Conservation (phyloP, 2,329 filamentous ascomycete genomes). For the Geoglossum cookeanum region DNA sequence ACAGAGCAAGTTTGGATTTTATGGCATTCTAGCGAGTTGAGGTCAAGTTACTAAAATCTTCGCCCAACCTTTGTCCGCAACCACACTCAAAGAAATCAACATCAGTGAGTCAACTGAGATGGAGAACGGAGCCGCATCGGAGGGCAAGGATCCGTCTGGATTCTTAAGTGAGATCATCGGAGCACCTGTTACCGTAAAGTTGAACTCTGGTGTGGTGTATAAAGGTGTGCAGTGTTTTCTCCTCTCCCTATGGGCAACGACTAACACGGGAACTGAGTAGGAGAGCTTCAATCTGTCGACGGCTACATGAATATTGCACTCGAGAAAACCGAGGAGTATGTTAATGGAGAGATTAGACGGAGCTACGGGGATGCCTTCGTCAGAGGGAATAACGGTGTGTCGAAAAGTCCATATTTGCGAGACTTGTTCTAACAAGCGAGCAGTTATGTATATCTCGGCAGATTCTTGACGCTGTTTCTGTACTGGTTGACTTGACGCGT, state of each 20-base stretch:
- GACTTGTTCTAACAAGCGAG: background rate
- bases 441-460: slow-evolving; percentile 14
- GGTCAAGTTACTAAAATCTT: background rate
- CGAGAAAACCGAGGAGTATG: slow-evolving; percentile 83
- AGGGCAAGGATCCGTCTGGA: slow-evolving; percentile 80
- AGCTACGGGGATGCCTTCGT: slow-evolving; percentile 91
- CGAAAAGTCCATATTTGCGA: background rate
- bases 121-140: slow-evolving; percentile 52
- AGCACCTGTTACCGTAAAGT: slow-evolving; percentile 82
- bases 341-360: slow-evolving; percentile 64
- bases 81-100: background rate
- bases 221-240: slow-evolving; percentile 42
- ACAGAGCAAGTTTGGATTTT: background rate
- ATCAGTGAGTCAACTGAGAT: slow-evolving; percentile 26
- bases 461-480: slow-evolving; percentile 8
- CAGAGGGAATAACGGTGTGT: slow-evolving; percentile 75
- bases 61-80: background rate
- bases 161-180: slow-evolving; percentile 93
- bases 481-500: background rate
- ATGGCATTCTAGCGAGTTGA: background rate
- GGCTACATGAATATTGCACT: slow-evolving; percentile 99
- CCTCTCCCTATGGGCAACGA: background rate
- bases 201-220: slow-evolving; percentile 97
- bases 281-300: slow-evolving; percentile 89
- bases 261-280: slow-evolving; percentile 25